Evolutionary conservation across 2,329 filamentous ascomycete species (phyloP), one percentile per base, ranked within the genome.

Genomic region (Amauroascus verrucosus): DNA sequence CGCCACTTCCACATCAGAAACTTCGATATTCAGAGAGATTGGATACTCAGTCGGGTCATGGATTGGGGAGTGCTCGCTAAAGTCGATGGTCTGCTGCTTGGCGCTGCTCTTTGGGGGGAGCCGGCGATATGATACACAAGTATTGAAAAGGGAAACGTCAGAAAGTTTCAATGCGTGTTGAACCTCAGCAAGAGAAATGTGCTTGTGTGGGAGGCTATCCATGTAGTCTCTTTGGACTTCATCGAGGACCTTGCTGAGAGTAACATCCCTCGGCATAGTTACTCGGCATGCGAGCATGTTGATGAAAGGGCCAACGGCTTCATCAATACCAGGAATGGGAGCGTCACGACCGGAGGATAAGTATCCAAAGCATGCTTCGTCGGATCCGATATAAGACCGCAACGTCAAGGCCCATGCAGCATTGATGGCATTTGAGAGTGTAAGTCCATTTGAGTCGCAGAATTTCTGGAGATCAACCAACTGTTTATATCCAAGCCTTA

Each of bases 371-470:
- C 60, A 62, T 11, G 75, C 56, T 13, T 96, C 78, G 16, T 93
- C 71, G 0, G 88, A 88, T 6, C 88, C 75, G 0, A 80, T 80
- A 58, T 77, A 69, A 30, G 72, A 72, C 16, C 78, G 75, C 0
- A 95, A 69, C 0, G 82, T 80, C 1, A 79, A 74, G 0, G 82
- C 70, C 85, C 90, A 95, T 1, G 83, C 74, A 2, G 85, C 83
- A 65, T 95, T 85, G 2, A 90, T 72, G 0, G 71, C 68, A 54
- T 76, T 77, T 1, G 76, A 71, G 1, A 77, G 53, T 0, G 76
- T 79, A 16, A 77, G 64, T 3, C 71, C 71, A 46, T 69, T 63
- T 6, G 63, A 59, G 37, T 73, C 70, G 56, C 75, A 78, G 8
- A 67, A 62, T 0, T 20, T 51, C 41, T 70, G 70, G 1, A 75